Percentiles rank a stretch among this genome's conserved stretches.
phyloP scores from a whole-genome alignment of 805 yeast genomes.

The Wickerhamiella australiensis region DNA sequence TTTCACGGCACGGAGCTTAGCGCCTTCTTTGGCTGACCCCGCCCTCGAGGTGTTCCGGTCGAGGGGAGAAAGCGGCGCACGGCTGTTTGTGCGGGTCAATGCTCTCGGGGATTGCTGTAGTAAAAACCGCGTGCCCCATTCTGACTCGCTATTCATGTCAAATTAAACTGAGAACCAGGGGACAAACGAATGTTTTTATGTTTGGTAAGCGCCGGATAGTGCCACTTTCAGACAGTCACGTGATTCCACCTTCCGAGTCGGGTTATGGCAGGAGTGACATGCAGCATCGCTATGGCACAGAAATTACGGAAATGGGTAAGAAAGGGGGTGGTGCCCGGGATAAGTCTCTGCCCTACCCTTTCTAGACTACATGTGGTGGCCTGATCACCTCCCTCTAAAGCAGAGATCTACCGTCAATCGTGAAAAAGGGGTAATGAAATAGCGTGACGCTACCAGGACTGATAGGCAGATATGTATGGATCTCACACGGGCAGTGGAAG shows the following conservation, averaged over 20 bases:
- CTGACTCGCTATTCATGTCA: neutral
- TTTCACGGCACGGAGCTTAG: slow-evolving; percentile 9
- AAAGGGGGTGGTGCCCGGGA: neutral
- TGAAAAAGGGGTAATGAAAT: no score
- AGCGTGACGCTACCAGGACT: no score
- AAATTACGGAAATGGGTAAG: neutral
- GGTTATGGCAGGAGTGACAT: neutral
- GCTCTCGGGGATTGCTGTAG: neutral
- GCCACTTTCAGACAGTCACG: neutral
- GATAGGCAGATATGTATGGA: no score
- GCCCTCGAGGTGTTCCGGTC: neutral
- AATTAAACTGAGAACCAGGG: neutral
- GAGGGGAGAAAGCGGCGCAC: slow-evolving; percentile 1
- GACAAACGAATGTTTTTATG: slow-evolving; percentile 4
- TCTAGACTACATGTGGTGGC: no score
- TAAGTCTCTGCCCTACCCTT: no score
- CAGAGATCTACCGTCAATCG: no score
- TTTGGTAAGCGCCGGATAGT: slow-evolving; percentile 3
- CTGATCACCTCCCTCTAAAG: no score
- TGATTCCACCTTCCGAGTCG: neutral
- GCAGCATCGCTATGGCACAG: neutral
- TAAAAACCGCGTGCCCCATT: neutral
- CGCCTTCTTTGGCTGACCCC: neutral
- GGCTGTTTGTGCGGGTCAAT: neutral
- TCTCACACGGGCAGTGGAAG: no score